Evolutionary conservation across 768 basidiomycete genomes (phyloP), one percentile per base, ranked within the genome.

Genomic region (Leccinellum luteum): DNA sequence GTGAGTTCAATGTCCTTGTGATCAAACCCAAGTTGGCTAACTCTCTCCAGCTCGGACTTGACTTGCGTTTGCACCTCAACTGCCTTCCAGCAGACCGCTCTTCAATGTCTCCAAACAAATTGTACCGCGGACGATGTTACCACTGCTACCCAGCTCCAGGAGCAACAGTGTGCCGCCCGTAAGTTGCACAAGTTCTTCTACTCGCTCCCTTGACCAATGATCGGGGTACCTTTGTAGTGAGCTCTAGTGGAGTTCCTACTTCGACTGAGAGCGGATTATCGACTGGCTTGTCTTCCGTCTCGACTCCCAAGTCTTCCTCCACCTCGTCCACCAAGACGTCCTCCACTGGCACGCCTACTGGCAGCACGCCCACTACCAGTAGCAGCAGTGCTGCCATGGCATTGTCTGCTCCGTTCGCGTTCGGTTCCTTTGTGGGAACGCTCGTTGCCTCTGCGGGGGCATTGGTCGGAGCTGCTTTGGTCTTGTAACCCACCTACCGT

Each of bases 1-100:
- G 69, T 73, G 47, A 6, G 69, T 54, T 21, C 12, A 3, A 12
- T n/a, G 13, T 9, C 4, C 21, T 27, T 0, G 31, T 13, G 27
- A 5, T 48, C 17, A 3, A 2, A 3, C 12, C 13, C 9, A 3
- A 4, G 17, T 32, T 61, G 8, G 53, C 48, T 12, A 8, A 35
- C 34, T 35, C 8, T 19, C 10, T 12, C 48, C 30, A 81, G 81
- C 64, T 64, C 76, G 13, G 64, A 81, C 63, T 0, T 76, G n/a
- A 0, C 56, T 0, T 81, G 80, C 52, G 60, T 78, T 21, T 81
- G 80, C 68, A 63, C 71, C 3, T 76, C 70, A 51, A 10, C 52
- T 1, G 45, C 57, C 2, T 81, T 78, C 77, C 78, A 80, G 56
- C 0, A 1, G 4, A 66, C 66, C 1, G 75, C 74, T 3, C 8